Conservation (phyloP, 2,329 filamentous ascomycete genomes). For the Balansia obtecta region DNA sequence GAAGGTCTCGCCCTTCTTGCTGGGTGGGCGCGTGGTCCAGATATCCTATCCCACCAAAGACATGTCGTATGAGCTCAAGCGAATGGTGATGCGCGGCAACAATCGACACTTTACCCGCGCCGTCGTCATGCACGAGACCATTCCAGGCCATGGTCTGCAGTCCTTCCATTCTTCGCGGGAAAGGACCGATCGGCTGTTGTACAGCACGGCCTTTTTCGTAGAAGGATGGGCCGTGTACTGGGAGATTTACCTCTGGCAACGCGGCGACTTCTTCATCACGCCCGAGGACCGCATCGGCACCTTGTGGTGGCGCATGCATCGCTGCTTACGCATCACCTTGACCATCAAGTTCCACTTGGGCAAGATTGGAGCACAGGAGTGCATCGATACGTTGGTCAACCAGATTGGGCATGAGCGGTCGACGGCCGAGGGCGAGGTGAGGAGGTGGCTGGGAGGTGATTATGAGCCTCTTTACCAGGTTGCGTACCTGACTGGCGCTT, state of each 20-base stretch:
- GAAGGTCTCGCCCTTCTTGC: slow-evolving; percentile 46
- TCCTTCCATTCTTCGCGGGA: slow-evolving; percentile 33
- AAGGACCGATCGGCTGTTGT: slow-evolving; percentile 36
- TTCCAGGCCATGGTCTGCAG: slow-evolving; percentile 46
- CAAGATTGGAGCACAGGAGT: slow-evolving; percentile 38
- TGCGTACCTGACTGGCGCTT: slow-evolving; percentile 45
- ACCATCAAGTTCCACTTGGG: slow-evolving; percentile 46
- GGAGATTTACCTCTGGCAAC: slow-evolving; percentile 46
- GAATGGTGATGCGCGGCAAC: slow-evolving; percentile 49
- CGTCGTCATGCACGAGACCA: slow-evolving; percentile 50
- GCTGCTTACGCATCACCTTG: slow-evolving; percentile 46
- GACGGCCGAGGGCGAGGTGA: slow-evolving; percentile 48
- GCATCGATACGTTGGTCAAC: slow-evolving; percentile 42
- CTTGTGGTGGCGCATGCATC: slow-evolving; percentile 51
- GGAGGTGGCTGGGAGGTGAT: slow-evolving; percentile 41
- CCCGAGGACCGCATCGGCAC: slow-evolving; percentile 43
- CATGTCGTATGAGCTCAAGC: slow-evolving; percentile 41
- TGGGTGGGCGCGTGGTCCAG: slow-evolving; percentile 39
- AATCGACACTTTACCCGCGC: slow-evolving; percentile 43
- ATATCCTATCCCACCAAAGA: slow-evolving; percentile 42
- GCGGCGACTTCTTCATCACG: slow-evolving; percentile 35
- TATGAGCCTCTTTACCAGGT: slow-evolving; percentile 47
- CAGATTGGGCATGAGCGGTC: slow-evolving; percentile 45
- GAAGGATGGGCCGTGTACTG: slow-evolving; percentile 52
- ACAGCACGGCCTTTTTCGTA: slow-evolving; percentile 45